These are phyloP conservation scores for Echria macrotheca DNA, from an alignment of 495 filamentous ascomycete genomes.

Conservation along the genomic window DNA sequence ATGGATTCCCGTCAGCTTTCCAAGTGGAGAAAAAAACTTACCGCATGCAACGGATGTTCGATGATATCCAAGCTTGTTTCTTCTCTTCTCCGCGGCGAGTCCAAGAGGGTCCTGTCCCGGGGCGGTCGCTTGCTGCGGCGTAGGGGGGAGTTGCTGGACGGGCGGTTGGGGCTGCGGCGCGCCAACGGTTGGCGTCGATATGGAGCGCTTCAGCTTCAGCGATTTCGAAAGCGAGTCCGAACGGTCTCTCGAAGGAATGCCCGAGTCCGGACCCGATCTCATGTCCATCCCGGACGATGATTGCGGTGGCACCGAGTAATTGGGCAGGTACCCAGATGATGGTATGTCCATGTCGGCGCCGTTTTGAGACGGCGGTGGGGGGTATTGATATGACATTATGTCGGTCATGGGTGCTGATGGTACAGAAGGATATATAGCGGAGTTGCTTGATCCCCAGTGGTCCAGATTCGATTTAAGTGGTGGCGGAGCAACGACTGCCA, in stretches of 20 bases:
- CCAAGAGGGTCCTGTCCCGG: slow-evolving; percentile 33
- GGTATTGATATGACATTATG: slow-evolving; percentile 52
- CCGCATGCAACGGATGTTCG: slow-evolving; percentile 95
- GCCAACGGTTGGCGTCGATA: slow-evolving; percentile 63
- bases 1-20: not conserved
- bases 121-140: slow-evolving; percentile 17
- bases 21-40: slow-evolving; percentile 52
- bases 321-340: slow-evolving; percentile 35
- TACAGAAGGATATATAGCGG: slow-evolving; percentile 28
- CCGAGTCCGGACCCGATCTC: slow-evolving; percentile 32
- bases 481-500: slow-evolving; percentile 30
- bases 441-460: slow-evolving; percentile 27
- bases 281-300: slow-evolving; percentile 35
- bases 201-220: slow-evolving; percentile 53
- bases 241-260: slow-evolving; percentile 28
- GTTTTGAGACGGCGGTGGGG: slow-evolving; percentile 39
- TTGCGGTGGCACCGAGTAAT: slow-evolving; percentile 35
- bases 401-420: slow-evolving; percentile 37
- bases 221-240: slow-evolving; percentile 33
- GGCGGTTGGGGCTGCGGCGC: slow-evolving; percentile 36
- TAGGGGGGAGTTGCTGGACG: slow-evolving; percentile 24
- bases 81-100: slow-evolving; percentile 70
- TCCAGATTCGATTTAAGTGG: slow-evolving; percentile 27
- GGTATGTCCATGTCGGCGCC: slow-evolving; percentile 41
- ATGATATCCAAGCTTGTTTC: slow-evolving; percentile 97